Base-by-base conservation (phyloP, 352 stramenopile species). In the Pythium angustatum region DNA sequence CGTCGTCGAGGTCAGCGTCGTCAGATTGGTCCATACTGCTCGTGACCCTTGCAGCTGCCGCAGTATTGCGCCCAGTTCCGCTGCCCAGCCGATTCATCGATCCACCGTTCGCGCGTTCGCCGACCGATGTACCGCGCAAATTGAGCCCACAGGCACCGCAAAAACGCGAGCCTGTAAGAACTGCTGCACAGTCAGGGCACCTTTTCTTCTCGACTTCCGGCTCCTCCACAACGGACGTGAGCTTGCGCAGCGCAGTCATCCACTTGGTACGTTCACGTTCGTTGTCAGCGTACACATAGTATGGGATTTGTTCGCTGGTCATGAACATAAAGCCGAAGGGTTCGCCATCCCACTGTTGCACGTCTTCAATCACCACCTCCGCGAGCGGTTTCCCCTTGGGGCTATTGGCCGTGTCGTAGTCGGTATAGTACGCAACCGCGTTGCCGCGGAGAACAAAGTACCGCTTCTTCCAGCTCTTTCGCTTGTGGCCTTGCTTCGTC, bases 381-480 rank as follows among this genome's bases (percentile, higher is more conserved):
- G 83, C 86, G 3, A 96, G 69, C 5, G 88, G 48, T 55, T 91
- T 96, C 4, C 85, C 83, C 58, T 91, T 90, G 12, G 80, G 64
- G 41, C 80, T 90, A 57, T 93, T 93, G 9, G 88, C 85, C 59
- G 90, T 87, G 60, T 96, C 88, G 62, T 92, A 95, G 70, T 96
- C 88, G 30, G 85, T 82, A 58, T 85, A 96, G 62, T 96, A 96
- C 36, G 85, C 73, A 41, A 96, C 79, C 8, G 76, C 65, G 45
- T 73, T 81, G 30, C 88, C 88, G 30, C 88, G 88, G 34, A 96
- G 60, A 54, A 95, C 90, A 52, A 96, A 96, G 63, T 95, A 96
- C 0, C 88, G 84, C 61, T 95, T 96, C 66, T 95, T 96, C 88
- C 88, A 96, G 64, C 86, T 96, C 71, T 96, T 96, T 1, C 88